phyloP scores from a whole-genome alignment of 1,139 yeast genomes.

The Suhomyces atakaporum region DNA sequence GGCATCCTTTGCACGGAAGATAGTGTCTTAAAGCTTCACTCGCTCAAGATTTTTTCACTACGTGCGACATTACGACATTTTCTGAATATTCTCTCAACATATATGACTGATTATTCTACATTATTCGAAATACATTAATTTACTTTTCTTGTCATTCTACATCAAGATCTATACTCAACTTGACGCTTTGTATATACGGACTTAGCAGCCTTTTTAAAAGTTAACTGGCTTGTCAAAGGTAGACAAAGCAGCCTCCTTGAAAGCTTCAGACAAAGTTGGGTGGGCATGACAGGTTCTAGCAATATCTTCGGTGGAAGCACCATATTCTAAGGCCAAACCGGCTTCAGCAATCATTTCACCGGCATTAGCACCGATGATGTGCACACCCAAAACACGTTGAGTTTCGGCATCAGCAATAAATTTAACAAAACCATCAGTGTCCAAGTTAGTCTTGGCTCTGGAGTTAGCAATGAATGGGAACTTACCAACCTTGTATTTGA shows the following conservation, averaged over 20 bases:
- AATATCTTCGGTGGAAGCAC: slow-evolving; percentile 97
- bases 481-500: slow-evolving; percentile 91
- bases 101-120: neutral
- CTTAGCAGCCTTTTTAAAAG: slow-evolving; percentile 44
- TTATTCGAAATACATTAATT: neutral
- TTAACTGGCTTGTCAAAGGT: slow-evolving; percentile 89
- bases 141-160: neutral
- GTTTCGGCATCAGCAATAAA: slow-evolving; percentile 96
- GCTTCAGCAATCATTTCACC: slow-evolving; percentile 99
- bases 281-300: slow-evolving; percentile 98
- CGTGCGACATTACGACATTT: slow-evolving; percentile 9
- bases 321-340: slow-evolving; percentile 96
- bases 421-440: slow-evolving; percentile 97
- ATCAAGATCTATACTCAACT: neutral
- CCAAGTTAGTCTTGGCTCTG: slow-evolving; percentile 97
- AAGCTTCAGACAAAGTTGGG: slow-evolving; percentile 97
- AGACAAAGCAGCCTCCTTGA: slow-evolving; percentile 96
- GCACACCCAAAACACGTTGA: slow-evolving; percentile 94
- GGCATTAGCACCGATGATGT: slow-evolving; percentile 96
- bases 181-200: slow-evolving; percentile 5
- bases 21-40: neutral
- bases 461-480: slow-evolving; percentile 99
- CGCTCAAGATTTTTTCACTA: slow-evolving; percentile 2
- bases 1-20: slow-evolving; percentile 31
- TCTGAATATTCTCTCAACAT: too few relatives aligned